Conservation (phyloP, 495 filamentous ascomycete genomes). For the Oidiodendron maius region DNA sequence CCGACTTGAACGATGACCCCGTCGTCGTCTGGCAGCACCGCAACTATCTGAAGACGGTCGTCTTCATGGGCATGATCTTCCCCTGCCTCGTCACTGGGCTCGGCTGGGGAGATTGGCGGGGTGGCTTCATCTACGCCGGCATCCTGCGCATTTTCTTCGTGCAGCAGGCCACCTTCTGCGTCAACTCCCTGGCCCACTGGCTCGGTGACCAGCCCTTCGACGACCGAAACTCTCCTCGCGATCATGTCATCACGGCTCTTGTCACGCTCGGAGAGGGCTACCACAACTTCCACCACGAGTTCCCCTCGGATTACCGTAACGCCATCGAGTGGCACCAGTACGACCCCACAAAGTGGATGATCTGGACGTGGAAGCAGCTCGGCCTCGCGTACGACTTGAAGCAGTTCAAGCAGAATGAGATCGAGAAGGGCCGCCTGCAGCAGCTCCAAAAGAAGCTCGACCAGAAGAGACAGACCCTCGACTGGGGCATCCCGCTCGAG, state of each 20-base stretch:
- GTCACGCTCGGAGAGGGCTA: slow-evolving; percentile 97
- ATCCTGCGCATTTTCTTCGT: slow-evolving; percentile 98
- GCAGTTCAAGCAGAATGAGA: slow-evolving; percentile 96
- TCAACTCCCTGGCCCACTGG: slow-evolving; percentile 99
- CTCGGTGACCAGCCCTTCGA: slow-evolving; percentile 99
- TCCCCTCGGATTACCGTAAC: slow-evolving; percentile 98
- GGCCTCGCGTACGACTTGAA: slow-evolving; percentile 94
- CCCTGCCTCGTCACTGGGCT: slow-evolving; percentile 81
- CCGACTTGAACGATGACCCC: slow-evolving; percentile 90
- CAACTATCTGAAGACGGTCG: slow-evolving; percentile 84
- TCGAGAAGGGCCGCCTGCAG: slow-evolving; percentile 97
- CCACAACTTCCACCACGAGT: slow-evolving; percentile 99
- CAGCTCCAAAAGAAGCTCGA: slow-evolving; percentile 99
- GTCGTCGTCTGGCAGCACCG: slow-evolving; percentile 94
- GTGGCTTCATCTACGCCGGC: slow-evolving; percentile 91
- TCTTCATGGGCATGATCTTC: slow-evolving; percentile 81
- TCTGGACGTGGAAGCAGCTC: slow-evolving; percentile 90
- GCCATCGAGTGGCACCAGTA: slow-evolving; percentile 98
- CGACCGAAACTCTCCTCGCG: slow-evolving; percentile 95
- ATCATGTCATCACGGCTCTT: slow-evolving; percentile 92
- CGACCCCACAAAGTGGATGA: slow-evolving; percentile 97
- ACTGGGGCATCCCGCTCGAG: slow-evolving; percentile 95
- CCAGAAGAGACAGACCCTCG: slow-evolving; percentile 83
- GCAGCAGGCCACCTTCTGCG: slow-evolving; percentile 98
- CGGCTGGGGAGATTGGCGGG: slow-evolving; percentile 83